Base-by-base conservation (phyloP, 2,329 filamentous ascomycete species). In the Alternaria sp. region DNA sequence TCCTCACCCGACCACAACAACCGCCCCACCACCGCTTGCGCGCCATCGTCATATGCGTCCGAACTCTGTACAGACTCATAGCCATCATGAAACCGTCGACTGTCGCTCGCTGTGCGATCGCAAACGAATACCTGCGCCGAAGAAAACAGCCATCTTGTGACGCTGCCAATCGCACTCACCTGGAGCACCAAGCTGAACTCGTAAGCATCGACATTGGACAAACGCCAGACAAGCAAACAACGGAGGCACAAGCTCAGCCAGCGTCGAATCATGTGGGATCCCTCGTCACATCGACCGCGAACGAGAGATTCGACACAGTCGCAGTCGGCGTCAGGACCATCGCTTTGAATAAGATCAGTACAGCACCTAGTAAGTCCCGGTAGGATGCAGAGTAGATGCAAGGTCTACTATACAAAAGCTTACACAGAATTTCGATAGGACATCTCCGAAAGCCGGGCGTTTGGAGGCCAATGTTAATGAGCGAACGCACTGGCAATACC, bases 11-110 rank as follows among this genome's bases (percentile, higher is more conserved):
- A 59, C 44, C 59, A 59, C 57, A 36, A 62, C 59, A 53, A 57
- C 23, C 49, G 46, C 54, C 28, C 61, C 40, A 51, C 25, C 45
- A 43, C 50, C 44, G 19, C 28, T 32, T 40, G 19, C 55, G 25
- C 46, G 53, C 51, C n/a, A 25, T 59, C 28, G 26, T 40, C 15
- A 55, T 57, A 57, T 53, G 54, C 55, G 25, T 66, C 26, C 52
- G 54, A 23, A 46, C 40, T 6, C 57, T 52, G 10, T 43, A 32
- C 15, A 21, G n/a, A 36, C 56, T 63, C 36, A 62, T 56, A 53
- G 40, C 43, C 26, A 32, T 62, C 19, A 71, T 72, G 72, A 67
- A 66, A 19, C 59, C 47, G 28, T 61, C 62, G 15, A 63, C 55
- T n/a, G 12, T 64, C 17, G 61, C 63, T 55, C 57, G 58, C 36